These are phyloP conservation scores for Paraglomus brasilianum DNA, from an alignment of 192 early-diverging fungal genomes.

Conservation along the genomic window DNA sequence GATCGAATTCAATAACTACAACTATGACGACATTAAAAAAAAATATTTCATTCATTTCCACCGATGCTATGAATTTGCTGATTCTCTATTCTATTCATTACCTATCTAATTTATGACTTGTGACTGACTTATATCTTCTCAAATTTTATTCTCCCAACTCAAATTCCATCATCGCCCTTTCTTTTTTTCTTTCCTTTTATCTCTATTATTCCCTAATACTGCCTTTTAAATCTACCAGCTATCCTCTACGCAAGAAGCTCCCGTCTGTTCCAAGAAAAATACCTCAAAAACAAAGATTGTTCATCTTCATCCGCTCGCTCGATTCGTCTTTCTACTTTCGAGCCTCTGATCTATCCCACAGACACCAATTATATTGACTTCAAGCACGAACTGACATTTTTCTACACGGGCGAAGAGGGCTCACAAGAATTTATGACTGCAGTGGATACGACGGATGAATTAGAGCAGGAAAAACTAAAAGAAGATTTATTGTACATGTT, in stretches of 20 bases:
- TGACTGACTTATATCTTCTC: not conserved
- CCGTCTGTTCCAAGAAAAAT: conserved; percentile 29
- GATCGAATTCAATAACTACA: too few species aligned
- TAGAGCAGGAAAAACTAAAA: conserved; percentile 30
- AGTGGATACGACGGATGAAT: conserved; percentile 31
- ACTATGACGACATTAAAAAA: too few species aligned
- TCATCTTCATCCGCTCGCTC: conserved; percentile 24
- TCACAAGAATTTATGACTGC: conserved; percentile 31
- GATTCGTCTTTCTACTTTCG: conserved; percentile 18
- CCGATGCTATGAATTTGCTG: not conserved
- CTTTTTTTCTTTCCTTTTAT: not conserved
- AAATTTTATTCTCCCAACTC: not conserved
- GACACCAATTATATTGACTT: conserved; percentile 17
- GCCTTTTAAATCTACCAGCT: not conserved
- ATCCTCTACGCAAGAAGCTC: conserved; percentile 32
- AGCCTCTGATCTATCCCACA: conserved; percentile 19
- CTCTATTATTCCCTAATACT: not conserved
- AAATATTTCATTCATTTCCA: not conserved
- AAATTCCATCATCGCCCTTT: not conserved
- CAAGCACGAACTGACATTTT: conserved; percentile 31
- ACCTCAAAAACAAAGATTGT: conserved; percentile 29
- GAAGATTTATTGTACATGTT: conserved; percentile 33
- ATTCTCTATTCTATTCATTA: not conserved
- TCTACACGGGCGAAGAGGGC: conserved; percentile 33
- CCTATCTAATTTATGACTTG: too few species aligned